phyloP scores from a whole-genome alignment of 768 basidiomycete genomes.

The Phaeolepiota aurea region DNA sequence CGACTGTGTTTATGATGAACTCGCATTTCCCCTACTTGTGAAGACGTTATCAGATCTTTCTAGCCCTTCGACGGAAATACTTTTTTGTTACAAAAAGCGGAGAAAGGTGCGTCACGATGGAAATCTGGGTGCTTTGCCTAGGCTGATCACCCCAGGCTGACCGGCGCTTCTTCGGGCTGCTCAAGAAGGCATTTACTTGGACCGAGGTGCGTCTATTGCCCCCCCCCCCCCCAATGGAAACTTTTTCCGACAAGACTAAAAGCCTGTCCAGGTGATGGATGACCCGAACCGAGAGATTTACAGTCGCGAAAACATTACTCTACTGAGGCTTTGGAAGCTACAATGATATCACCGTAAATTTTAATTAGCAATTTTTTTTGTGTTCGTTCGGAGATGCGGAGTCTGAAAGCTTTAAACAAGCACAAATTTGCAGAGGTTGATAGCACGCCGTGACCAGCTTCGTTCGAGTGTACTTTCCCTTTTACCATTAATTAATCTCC shows the following conservation, averaged over 20 bases:
- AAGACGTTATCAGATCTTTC: conserved; percentile 65
- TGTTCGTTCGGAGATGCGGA: too few species aligned
- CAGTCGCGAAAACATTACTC: conserved; percentile 55
- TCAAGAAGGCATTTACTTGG: conserved; percentile 77
- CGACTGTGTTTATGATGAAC: conserved; percentile 95
- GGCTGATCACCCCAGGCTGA: too few species aligned
- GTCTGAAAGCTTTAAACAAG: not conserved
- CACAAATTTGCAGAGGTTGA: not conserved
- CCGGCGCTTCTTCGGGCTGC: conserved; percentile 73
- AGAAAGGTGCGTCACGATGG: conserved; percentile 55
- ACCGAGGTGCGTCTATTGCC: conserved; percentile 33
- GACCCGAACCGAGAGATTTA: conserved; percentile 54
- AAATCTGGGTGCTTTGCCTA: too few species aligned
- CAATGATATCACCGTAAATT: too few species aligned
- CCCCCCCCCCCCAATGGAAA: too few species aligned
- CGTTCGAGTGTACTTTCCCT: not conserved
- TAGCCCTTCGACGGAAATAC: conserved; percentile 48
- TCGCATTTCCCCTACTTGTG: conserved; percentile 83
- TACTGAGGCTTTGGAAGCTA: conserved; percentile 40
- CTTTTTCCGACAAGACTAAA: too few species aligned
- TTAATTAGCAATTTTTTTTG: too few species aligned
- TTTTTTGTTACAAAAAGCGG: conserved; percentile 93
- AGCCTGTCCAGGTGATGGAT: conserved; percentile 42
- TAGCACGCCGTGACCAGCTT: too few species aligned
- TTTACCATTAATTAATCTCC: not conserved